Base-by-base conservation (phyloP, 2,329 filamentous ascomycete species). In the Pestalotiopsis sp. region DNA sequence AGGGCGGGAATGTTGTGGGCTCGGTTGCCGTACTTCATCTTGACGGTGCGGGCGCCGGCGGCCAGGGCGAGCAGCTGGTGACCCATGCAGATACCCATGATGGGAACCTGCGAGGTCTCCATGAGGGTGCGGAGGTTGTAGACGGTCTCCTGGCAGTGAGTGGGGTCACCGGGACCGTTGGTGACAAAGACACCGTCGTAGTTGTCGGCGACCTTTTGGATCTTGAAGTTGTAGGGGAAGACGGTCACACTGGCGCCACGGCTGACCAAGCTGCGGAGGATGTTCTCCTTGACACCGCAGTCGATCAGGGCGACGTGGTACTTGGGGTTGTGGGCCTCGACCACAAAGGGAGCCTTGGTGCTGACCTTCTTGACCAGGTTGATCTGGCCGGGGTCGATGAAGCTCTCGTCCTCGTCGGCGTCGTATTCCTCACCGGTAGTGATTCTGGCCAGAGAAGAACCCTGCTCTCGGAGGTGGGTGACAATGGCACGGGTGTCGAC, bases 251-350 rank as follows among this genome's bases (percentile, higher is more conserved):
- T 95, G 67, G 95, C 94, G 70, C 96, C 96, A 72, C 96, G 94
- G 82, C 89, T 91, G 78, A 98, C 95, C 70, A 99, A 87, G 81
- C 93, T 97, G 78, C 96, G 94, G 70, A 99, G 91, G 77, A 99
- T 99, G 86, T 99, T 99, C 89, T 99, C 96, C 89, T 99, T 99
- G 75, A 98, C 96, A 86, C 96, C 96, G 78, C 96, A 99, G 84
- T 99, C 96, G 79, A 99, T 92, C 74, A 99, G 88, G 69, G 95
- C 96, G 75, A 99, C 90, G 84, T 99, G 96, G 80, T 94, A 91
- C 77, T 92, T 90, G 72, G 95, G 94, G 74, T 92, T 89, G 39
- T 91, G 89, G 65, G 95, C 94, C 80, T 93, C 92, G 73, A 98
- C 92, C 77, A 98, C 94, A 86, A 98, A 99, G 57, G 96, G 96